These are phyloP conservation scores for Citrullus amarus DNA, from an alignment of 306 rosid species.

Conservation along the genomic window DNA sequence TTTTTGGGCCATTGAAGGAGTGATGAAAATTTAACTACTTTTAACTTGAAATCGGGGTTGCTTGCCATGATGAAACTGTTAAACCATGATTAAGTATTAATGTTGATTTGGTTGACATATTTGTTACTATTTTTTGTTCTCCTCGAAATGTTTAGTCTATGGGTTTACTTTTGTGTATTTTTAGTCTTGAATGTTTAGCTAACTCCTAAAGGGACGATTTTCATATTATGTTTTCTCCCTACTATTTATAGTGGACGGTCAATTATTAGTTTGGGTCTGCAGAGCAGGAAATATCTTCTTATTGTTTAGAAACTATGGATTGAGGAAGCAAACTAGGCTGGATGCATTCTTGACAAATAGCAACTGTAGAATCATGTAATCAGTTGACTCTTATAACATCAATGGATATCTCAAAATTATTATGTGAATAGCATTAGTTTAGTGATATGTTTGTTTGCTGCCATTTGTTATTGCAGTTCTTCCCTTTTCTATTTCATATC, in stretches of 20 bases:
- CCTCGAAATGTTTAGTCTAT: background rate
- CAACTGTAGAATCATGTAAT: background rate
- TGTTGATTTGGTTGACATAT: background rate
- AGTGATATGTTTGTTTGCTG: background rate
- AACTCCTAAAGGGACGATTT: background rate
- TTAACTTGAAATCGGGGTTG: background rate
- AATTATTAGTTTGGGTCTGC: background rate
- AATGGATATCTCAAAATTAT: background rate
- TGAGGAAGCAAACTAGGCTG: background rate
- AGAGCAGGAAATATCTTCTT: background rate
- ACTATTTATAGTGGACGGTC: background rate
- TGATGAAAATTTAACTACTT: background rate
- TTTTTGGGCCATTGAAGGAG: background rate
- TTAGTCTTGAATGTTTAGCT: background rate
- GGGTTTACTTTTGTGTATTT: background rate
- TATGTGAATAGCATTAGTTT: background rate
- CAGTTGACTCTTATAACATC: background rate
- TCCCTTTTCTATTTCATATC: background rate
- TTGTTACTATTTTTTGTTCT: background rate
- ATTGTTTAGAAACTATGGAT: background rate
- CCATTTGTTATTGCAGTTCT: background rate
- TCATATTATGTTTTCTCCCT: background rate
- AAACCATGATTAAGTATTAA: background rate
- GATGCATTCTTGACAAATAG: background rate
- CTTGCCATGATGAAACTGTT: background rate